Evolutionary conservation across 768 basidiomycete genomes (phyloP), one percentile per base, ranked within the genome.

Genomic region (Candolleomyces efflorescens): DNA sequence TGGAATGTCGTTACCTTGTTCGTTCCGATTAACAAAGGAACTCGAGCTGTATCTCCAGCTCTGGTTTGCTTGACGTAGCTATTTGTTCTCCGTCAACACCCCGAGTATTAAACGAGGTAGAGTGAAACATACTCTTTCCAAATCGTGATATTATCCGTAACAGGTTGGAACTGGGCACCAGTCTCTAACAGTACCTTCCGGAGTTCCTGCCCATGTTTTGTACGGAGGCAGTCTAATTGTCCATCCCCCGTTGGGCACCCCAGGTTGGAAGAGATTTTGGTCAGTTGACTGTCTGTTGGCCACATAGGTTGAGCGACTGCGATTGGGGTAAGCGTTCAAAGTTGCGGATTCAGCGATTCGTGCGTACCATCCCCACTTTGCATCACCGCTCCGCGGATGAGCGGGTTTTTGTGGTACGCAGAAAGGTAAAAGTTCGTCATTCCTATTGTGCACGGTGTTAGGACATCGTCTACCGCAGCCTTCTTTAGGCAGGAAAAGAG

Each of bases 251-350:
- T 59, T 3, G 68, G 63, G 55, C 71, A 72, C 44, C 65, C 64
- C 45, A 73, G 38, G 26, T 65, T 69, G 5, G 64, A 47, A 5
- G 70, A 65, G 36, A 73, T 64, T 37, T 64, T 66, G 13, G 62
- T 59, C 54, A 73, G 64, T 53, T 73, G 68, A 45, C 68, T 62
- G 53, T 68, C 67, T 0, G 68, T 46, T 17, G 65, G 69, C 71
- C 70, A 71, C 69, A 71, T 72, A 9, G 71, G 71, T 55, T 72
- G 70, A 6, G 64, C 63, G 23, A 70, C 71, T 72, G n/a, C n/a
- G n/a, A n/a, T n/a, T n/a, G n/a, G n/a, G n/a, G n/a, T n/a, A n/a
- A n/a, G n/a, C n/a, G n/a, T n/a, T n/a, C n/a, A n/a, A n/a, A n/a
- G n/a, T n/a, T n/a, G n/a, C n/a, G n/a, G n/a, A n/a, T n/a, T n/a